A percentile compares a stretch with the other conserved stretches of the same genome.
Evolutionary conservation across 2,329 filamentous ascomycete genomes (phyloP).

Genomic region (Pseudogymnoascus sp.): DNA sequence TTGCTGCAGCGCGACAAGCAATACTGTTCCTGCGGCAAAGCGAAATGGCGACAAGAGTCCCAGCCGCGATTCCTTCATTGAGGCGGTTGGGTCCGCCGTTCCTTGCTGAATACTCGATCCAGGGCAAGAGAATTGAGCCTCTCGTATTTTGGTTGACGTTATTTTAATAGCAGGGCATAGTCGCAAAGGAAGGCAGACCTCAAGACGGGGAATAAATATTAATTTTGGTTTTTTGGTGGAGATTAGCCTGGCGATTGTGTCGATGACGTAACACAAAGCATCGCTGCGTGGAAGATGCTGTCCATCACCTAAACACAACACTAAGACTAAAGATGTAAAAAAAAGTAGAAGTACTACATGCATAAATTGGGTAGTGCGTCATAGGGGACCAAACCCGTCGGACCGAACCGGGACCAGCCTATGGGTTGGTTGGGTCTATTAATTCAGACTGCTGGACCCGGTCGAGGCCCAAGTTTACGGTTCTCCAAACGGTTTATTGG

Average conservation of each 20-base stretch:
- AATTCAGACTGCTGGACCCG: not conserved
- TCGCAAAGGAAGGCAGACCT: not conserved
- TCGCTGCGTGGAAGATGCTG: not conserved
- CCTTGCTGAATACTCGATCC: not conserved
- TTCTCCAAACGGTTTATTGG: not conserved
- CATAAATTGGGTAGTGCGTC: not conserved
- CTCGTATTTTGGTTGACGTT: not conserved
- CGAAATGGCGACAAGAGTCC: not conserved
- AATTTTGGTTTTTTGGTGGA: not conserved
- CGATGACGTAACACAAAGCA: constrained; percentile 1
- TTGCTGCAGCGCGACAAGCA: constrained; percentile 19
- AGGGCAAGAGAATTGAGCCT: not conserved
- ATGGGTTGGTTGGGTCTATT: not conserved
- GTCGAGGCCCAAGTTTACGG: not conserved
- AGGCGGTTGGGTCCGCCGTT: not conserved
- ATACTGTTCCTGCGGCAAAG: constrained; percentile 8
- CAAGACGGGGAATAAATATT: not conserved
- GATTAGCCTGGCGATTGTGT: not conserved
- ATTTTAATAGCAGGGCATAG: not conserved
- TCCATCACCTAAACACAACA: not conserved
- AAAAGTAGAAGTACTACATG: not conserved
- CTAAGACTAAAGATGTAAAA: not conserved
- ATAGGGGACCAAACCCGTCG: not conserved
- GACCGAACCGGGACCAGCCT: not conserved
- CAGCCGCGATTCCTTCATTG: not conserved